These are phyloP conservation scores for Hyaloperonospora brassicae DNA, from an alignment of 352 stramenopile genomes.

Conservation along the genomic window DNA sequence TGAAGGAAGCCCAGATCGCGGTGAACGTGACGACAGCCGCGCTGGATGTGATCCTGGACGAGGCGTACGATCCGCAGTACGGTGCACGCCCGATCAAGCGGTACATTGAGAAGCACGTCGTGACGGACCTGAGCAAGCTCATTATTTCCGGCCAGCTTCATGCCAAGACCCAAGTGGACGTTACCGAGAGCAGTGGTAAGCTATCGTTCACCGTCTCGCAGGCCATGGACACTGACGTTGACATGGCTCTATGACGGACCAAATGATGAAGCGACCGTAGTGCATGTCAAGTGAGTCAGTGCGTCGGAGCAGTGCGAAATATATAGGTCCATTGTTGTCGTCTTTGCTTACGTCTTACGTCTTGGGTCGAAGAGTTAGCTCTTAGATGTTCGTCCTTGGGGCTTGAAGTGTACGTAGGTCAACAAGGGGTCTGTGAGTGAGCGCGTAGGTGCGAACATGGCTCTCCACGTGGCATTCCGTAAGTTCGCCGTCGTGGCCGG, in stretches of 20 bases:
- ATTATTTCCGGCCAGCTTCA: constrained; percentile 49
- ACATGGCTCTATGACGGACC: constrained; percentile 23
- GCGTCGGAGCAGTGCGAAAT: too few species aligned
- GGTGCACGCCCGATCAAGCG: constrained; percentile 93
- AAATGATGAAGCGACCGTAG: neutral
- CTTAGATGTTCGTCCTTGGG: too few species aligned
- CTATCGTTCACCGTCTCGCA: constrained; percentile 44
- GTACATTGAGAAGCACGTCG: constrained; percentile 92
- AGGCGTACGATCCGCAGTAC: constrained; percentile 91
- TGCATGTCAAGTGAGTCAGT: neutral
- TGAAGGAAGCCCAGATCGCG: constrained; percentile 64
- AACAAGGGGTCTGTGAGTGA: too few species aligned
- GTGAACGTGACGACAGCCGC: constrained; percentile 72
- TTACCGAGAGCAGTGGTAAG: constrained; percentile 38
- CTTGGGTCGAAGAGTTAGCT: too few species aligned
- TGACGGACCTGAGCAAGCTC: constrained; percentile 82
- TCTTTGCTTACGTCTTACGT: too few species aligned
- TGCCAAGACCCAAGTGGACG: constrained; percentile 60
- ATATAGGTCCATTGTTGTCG: too few species aligned
- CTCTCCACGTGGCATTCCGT: too few species aligned
- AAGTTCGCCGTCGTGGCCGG: too few species aligned
- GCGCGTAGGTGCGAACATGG: too few species aligned
- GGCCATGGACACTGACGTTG: constrained; percentile 30
- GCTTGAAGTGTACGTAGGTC: too few species aligned
- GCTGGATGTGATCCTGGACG: constrained; percentile 87